Conservation (phyloP, 2,329 filamentous ascomycete genomes). For the Exophiala sideris region DNA sequence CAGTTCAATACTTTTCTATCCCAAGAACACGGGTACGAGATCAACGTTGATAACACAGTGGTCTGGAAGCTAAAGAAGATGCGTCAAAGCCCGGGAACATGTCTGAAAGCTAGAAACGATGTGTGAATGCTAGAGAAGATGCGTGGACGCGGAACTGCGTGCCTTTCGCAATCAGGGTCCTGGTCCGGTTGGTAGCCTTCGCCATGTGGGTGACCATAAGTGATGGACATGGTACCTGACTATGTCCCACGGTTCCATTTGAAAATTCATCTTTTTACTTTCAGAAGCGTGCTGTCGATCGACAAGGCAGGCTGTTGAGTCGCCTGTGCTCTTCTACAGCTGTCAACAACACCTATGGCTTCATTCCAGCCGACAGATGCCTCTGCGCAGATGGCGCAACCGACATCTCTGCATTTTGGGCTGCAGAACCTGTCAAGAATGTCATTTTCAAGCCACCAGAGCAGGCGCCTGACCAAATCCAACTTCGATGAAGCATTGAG, state of each 20-base stretch:
- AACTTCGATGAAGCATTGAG: conserved; percentile 30
- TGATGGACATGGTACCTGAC: conserved; percentile 9
- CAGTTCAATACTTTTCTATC: too few species aligned
- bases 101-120: too few species aligned
- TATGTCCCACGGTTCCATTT: conserved; percentile 9
- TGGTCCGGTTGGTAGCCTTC: conserved; percentile 4
- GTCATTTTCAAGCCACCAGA: conserved; percentile 12
- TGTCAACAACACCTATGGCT: conserved; percentile 14
- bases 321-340: conserved; percentile 21
- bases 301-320: conserved; percentile 15
- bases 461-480: conserved; percentile 18
- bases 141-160: conserved; percentile 8
- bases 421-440: conserved; percentile 21
- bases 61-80: too few species aligned
- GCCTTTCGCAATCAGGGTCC: conserved; percentile 12
- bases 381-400: conserved; percentile 14
- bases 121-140: conserved; percentile 11
- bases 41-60: too few species aligned
- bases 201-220: conserved; percentile 11
- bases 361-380: conserved; percentile 8
- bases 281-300: conserved; percentile 11
- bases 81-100: too few species aligned
- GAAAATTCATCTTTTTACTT: conserved; percentile 10
- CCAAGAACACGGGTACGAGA: too few species aligned
- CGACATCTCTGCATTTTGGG: conserved; percentile 15